Conservation (phyloP, 345 rosid genomes). For the Gossypium longicalyx region DNA sequence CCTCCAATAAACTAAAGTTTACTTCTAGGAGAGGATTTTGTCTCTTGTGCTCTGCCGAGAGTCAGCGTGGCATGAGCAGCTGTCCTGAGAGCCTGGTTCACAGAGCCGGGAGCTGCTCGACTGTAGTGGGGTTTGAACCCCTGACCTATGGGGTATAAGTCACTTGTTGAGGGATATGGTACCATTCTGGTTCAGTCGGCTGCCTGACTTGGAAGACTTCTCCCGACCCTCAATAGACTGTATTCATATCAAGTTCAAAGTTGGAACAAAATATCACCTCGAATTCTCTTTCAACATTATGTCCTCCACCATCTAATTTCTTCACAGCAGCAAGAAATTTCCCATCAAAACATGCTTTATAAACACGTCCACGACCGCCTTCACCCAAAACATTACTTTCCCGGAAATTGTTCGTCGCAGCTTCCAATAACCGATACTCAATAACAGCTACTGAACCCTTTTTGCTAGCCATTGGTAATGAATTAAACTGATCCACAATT, state of each 20-base stretch:
- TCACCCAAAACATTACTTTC: conserved; percentile 56
- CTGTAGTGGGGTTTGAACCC: no score
- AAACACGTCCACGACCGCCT: conserved; percentile 57
- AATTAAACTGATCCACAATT: conserved; percentile 32
- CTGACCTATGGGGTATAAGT: no score
- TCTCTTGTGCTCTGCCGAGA: no score
- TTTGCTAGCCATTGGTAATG: conserved; percentile 32
- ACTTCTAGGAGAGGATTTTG: no score
- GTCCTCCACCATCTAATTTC: conserved; percentile 51
- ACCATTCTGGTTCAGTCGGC: no score
- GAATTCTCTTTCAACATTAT: conserved; percentile 51
- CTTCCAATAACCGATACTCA: conserved; percentile 61
- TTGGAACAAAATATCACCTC: conserved; percentile 37
- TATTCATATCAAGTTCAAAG: conserved; percentile 4
- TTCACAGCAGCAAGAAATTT: conserved; percentile 65
- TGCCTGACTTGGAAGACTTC: no score
- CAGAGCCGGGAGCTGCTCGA: no score
- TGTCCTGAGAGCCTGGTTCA: no score
- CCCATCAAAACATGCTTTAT: conserved; percentile 59
- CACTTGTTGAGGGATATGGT: no score
- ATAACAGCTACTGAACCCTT: conserved; percentile 53
- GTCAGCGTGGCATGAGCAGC: no score
- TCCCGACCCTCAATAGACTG: no score
- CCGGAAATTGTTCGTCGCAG: conserved; percentile 67
- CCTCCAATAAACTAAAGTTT: no score